Percentiles rank a stretch among this genome's conserved stretches.
These are phyloP conservation scores for Pseudogymnoascus sp. DNA, from an alignment of 2,329 filamentous ascomycete species.

Conservation along the genomic window DNA sequence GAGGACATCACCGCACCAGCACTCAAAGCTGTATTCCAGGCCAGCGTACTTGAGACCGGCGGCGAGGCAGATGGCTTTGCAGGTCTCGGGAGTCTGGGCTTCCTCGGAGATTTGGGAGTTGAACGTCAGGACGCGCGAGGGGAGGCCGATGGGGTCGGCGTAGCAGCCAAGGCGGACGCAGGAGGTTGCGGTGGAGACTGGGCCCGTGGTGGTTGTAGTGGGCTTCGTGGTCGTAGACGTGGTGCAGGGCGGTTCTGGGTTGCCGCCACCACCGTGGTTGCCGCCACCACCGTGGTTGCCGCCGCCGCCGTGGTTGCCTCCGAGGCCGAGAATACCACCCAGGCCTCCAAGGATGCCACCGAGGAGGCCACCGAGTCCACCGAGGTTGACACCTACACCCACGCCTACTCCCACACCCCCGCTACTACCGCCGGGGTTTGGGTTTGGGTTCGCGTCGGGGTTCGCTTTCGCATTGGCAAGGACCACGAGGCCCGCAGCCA, in stretches of 20 bases:
- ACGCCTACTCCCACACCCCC: background rate
- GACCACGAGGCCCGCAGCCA: background rate
- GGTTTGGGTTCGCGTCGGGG: background rate
- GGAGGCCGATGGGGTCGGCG: slow-evolving; percentile 18
- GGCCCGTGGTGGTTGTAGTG: slow-evolving; percentile 11
- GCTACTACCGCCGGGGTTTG: background rate
- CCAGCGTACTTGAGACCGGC: slow-evolving; percentile 35
- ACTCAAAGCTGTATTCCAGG: slow-evolving; percentile 23
- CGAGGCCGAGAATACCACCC: background rate
- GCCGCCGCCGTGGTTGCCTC: background rate
- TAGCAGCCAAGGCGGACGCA: slow-evolving; percentile 12
- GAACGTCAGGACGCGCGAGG: background rate
- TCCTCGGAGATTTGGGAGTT: background rate
- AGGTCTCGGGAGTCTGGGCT: slow-evolving; percentile 32
- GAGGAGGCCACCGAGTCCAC: background rate
- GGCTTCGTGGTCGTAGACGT: slow-evolving; percentile 4
- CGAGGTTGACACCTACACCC: background rate
- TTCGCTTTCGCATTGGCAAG: background rate
- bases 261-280: background rate
- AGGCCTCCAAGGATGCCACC: background rate
- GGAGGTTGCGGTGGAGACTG: slow-evolving; percentile 24
- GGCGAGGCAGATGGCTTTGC: slow-evolving; percentile 39
- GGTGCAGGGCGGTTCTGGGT: background rate
- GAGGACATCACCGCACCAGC: slow-evolving; percentile 9
- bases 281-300: background rate